phyloP scores from a whole-genome alignment of 2,329 filamentous ascomycete species.

The Diaporthe helianthi region DNA sequence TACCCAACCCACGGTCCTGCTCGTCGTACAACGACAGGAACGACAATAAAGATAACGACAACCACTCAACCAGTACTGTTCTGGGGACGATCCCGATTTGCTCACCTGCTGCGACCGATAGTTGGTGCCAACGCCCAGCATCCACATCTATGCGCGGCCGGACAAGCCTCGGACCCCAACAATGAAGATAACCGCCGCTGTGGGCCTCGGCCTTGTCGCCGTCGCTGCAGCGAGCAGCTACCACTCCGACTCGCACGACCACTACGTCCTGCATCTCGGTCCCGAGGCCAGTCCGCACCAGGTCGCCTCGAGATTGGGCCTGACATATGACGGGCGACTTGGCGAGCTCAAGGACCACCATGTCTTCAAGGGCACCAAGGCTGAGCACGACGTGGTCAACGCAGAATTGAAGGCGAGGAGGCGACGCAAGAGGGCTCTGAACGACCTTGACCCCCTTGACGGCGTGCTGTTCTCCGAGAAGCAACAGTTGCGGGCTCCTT shows the following conservation, averaged over 20 bases:
- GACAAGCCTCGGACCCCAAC: constrained; percentile 4
- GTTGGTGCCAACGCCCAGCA: neutral
- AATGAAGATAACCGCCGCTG: constrained; percentile 56
- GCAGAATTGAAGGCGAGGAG: constrained; percentile 59
- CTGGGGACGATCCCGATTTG: neutral
- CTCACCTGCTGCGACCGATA: neutral
- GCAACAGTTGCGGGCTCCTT: constrained; percentile 60
- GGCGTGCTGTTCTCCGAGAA: constrained; percentile 82
- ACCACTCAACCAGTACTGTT: neutral
- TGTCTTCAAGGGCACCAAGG: constrained; percentile 78
- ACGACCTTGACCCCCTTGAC: constrained; percentile 68
- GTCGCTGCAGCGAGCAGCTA: constrained; percentile 55
- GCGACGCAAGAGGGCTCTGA: constrained; percentile 66
- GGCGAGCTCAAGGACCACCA: constrained; percentile 82
- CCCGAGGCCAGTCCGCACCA: constrained; percentile 68
- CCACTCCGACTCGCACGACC: constrained; percentile 83
- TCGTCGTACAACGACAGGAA: neutral
- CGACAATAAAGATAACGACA: neutral
- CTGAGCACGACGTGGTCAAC: constrained; percentile 65
- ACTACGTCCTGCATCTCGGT: constrained; percentile 91
- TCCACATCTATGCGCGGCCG: constrained; percentile 10
- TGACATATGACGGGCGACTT: constrained; percentile 81
- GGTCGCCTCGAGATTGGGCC: constrained; percentile 75
- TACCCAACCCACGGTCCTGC: neutral
- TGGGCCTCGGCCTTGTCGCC: constrained; percentile 60